Evolutionary conservation across 2,329 filamentous ascomycete genomes (phyloP).

Genomic region (Alternaria metachromatica): DNA sequence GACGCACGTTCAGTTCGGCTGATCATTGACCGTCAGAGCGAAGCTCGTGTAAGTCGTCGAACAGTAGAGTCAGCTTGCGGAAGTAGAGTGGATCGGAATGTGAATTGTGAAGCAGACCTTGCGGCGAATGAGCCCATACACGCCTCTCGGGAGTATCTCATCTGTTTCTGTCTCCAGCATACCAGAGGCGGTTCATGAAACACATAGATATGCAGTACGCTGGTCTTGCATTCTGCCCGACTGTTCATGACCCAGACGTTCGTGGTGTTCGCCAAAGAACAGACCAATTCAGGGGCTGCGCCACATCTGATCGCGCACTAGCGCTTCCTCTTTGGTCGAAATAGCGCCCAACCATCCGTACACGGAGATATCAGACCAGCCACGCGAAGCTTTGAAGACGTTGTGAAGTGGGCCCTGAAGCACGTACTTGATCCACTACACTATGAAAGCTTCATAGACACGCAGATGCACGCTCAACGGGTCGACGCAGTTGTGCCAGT

Average conservation of each 20-base stretch:
- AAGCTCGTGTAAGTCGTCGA: not conserved
- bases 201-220: not conserved
- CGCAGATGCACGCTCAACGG: not conserved
- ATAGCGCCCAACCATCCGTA: slow-evolving; percentile 1
- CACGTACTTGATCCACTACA: not conserved
- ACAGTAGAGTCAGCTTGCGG: not conserved
- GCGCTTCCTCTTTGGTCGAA: not conserved
- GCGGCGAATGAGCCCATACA: not conserved
- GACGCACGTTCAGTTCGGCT: slow-evolving; percentile 3
- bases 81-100: not conserved
- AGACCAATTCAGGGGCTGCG: slow-evolving; percentile 13
- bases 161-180: not conserved
- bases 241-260: not conserved
- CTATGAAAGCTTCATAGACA: not conserved
- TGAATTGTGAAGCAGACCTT: not conserved
- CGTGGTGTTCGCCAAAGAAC: slow-evolving; percentile 17
- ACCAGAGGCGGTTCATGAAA: not conserved
- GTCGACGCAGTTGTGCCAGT: not conserved
- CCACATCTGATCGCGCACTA: slow-evolving; percentile 9
- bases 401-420: not conserved
- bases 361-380: slow-evolving; percentile 2
- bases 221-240: not conserved
- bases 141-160: not conserved
- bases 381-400: not conserved
- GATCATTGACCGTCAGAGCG: not conserved